Percentiles rank a stretch among this genome's conserved stretches.
Conservation (phyloP, 2,329 filamentous ascomycete genomes). For the Hypoxylon rubiginosum region DNA sequence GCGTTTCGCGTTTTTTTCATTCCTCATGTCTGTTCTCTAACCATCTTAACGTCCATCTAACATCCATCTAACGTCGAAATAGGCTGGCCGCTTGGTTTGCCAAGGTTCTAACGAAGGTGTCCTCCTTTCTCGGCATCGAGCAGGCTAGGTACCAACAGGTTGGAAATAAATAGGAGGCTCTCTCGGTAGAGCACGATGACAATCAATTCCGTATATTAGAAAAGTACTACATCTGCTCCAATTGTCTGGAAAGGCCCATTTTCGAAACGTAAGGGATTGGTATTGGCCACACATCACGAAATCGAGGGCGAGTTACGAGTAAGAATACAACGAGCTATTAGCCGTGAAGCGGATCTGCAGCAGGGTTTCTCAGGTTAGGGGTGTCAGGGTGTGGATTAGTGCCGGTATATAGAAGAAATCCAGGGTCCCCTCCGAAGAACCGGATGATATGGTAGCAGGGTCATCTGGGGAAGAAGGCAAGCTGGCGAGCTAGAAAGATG, state of each 20-base stretch:
- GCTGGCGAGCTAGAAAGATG: background rate
- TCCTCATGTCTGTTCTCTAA: too few relatives aligned
- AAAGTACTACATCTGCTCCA: conserved; percentile 31
- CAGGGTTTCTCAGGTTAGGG: conserved; percentile 31
- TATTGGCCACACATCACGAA: conserved; percentile 35
- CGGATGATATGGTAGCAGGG: conserved; percentile 41
- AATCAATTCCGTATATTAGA: conserved; percentile 37
- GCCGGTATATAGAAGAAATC: conserved; percentile 41
- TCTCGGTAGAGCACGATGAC: conserved; percentile 31
- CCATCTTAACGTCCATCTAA: too few relatives aligned
- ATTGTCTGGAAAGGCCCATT: conserved; percentile 32
- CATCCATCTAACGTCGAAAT: conserved; percentile 20
- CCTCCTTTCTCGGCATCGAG: conserved; percentile 2
- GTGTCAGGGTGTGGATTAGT: conserved; percentile 31
- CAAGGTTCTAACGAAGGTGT: conserved; percentile 5
- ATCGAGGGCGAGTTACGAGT: conserved; percentile 28
- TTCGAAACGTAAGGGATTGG: conserved; percentile 21
- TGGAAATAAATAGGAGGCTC: conserved; percentile 31
- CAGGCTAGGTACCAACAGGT: conserved; percentile 27
- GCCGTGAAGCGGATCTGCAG: conserved; percentile 41
- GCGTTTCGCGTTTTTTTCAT: conserved; percentile 9
- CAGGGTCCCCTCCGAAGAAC: conserved; percentile 40
- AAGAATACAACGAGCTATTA: conserved; percentile 33
- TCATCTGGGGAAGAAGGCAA: conserved; percentile 35
- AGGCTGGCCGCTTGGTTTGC: conserved; percentile 13